Conservation (phyloP, 2,329 filamentous ascomycete genomes). For the Phaeosphaeriaceae sp. region DNA sequence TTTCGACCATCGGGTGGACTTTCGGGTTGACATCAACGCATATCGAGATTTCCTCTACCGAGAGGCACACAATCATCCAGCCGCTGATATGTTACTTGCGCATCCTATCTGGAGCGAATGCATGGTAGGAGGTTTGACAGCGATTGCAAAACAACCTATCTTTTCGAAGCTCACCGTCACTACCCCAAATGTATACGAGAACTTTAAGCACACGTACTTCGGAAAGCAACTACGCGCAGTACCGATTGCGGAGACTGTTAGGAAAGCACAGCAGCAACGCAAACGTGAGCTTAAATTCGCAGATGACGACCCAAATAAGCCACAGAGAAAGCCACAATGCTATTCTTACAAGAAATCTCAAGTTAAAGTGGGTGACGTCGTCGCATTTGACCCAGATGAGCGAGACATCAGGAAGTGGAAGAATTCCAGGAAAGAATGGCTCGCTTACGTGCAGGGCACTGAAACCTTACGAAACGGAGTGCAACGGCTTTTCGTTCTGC, state of each 20-base stretch:
- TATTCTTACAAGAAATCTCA: slow-evolving; percentile 8
- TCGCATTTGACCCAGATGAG: slow-evolving; percentile 56
- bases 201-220: slow-evolving; percentile 71
- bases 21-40: slow-evolving; percentile 65
- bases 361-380: slow-evolving; percentile 57
- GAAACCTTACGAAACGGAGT: slow-evolving; percentile 39
- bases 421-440: slow-evolving; percentile 64
- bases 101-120: slow-evolving; percentile 64
- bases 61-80: slow-evolving; percentile 62
- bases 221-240: slow-evolving; percentile 56
- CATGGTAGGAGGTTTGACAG: slow-evolving; percentile 10
- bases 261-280: slow-evolving; percentile 11
- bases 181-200: slow-evolving; percentile 70
- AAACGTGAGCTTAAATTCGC: slow-evolving; percentile 26
- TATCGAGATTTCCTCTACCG: slow-evolving; percentile 71
- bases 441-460: slow-evolving; percentile 69
- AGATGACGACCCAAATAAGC: background rate
- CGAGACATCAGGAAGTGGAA: slow-evolving; percentile 63
- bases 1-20: slow-evolving; percentile 61
- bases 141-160: slow-evolving; percentile 23
- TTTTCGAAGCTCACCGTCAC: slow-evolving; percentile 63
- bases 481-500: slow-evolving; percentile 68
- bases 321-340: background rate
- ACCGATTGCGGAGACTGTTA: slow-evolving; percentile 13
- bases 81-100: slow-evolving; percentile 39